Evolutionary conservation across 352 stramenopile species (phyloP).

Genomic region (Phytophthora melonis): DNA sequence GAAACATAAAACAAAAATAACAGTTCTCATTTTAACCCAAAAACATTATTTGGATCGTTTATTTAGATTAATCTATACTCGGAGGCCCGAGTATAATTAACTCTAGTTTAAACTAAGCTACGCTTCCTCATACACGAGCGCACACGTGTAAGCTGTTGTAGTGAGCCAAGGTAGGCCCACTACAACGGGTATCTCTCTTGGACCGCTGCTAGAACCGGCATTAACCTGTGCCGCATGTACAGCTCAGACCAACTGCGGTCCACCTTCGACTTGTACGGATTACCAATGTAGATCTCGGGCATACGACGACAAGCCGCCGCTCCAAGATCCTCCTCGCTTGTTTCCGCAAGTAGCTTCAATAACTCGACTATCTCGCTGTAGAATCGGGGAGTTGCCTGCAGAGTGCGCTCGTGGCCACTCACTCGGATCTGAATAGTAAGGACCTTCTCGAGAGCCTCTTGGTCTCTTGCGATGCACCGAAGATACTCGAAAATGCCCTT

Average conservation of each 20-base stretch:
- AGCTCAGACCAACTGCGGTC: not conserved
- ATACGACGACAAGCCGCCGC: not conserved
- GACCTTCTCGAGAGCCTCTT: too few relatives aligned
- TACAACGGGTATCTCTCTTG: constrained; percentile 2
- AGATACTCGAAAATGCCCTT: constrained; percentile 15
- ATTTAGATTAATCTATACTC: too few relatives aligned
- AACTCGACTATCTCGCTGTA: not conserved
- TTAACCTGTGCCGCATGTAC: constrained; percentile 7
- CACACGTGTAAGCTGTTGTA: too few relatives aligned
- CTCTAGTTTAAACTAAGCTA: too few relatives aligned
- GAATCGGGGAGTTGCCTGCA: not conserved
- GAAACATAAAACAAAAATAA: too few relatives aligned
- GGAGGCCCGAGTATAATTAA: too few relatives aligned
- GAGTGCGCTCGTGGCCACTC: not conserved
- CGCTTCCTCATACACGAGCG: too few relatives aligned
- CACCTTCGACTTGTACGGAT: not conserved
- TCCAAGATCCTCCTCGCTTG: not conserved
- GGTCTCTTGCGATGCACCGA: not conserved
- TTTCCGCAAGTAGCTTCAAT: not conserved
- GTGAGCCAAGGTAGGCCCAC: too few relatives aligned
- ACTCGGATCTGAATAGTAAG: too few relatives aligned
- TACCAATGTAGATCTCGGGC: not conserved
- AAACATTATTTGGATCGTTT: too few relatives aligned
- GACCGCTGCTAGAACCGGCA: not conserved
- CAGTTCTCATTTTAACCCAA: too few relatives aligned